Evolutionary conservation across 116 monocot genomes (phyloP).

Genomic region (Zostera marina): DNA sequence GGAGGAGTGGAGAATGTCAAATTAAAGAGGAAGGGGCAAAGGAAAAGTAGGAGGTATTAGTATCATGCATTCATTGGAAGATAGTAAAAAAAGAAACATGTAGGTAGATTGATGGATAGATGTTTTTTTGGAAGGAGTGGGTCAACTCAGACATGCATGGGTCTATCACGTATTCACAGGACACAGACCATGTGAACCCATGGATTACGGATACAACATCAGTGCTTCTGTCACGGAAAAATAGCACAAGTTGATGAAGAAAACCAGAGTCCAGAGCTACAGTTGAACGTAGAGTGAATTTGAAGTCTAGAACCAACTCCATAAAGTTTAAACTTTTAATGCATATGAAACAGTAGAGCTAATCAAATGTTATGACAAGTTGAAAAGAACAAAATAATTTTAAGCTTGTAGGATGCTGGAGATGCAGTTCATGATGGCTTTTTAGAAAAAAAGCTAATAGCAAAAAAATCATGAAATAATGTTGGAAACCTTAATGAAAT

Average conservation of each 20-base stretch:
- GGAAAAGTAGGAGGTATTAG: too few relatives aligned
- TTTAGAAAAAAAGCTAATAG: too few relatives aligned
- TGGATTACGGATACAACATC: neutral
- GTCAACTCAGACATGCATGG: conserved; percentile 5
- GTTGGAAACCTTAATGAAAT: too few relatives aligned
- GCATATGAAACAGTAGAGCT: too few relatives aligned
- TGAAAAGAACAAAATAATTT: too few relatives aligned
- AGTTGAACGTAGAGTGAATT: neutral
- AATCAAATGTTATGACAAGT: too few relatives aligned
- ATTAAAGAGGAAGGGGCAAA: neutral
- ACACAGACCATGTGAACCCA: conserved; percentile 4
- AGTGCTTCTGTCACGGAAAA: neutral
- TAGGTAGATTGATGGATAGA: neutral
- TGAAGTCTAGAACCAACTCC: too few relatives aligned
- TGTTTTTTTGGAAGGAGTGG: neutral
- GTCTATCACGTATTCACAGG: conserved; percentile 1
- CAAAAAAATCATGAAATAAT: too few relatives aligned
- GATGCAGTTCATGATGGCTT: too few relatives aligned
- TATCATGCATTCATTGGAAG: neutral
- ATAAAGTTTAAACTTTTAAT: too few relatives aligned
- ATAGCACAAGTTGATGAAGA: neutral
- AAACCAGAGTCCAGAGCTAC: neutral
- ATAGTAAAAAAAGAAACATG: neutral
- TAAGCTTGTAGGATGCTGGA: too few relatives aligned
- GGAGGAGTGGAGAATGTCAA: conserved; percentile 2